Evolutionary conservation across 495 filamentous ascomycete species (phyloP).

Genomic region (Penicillium soppii): DNA sequence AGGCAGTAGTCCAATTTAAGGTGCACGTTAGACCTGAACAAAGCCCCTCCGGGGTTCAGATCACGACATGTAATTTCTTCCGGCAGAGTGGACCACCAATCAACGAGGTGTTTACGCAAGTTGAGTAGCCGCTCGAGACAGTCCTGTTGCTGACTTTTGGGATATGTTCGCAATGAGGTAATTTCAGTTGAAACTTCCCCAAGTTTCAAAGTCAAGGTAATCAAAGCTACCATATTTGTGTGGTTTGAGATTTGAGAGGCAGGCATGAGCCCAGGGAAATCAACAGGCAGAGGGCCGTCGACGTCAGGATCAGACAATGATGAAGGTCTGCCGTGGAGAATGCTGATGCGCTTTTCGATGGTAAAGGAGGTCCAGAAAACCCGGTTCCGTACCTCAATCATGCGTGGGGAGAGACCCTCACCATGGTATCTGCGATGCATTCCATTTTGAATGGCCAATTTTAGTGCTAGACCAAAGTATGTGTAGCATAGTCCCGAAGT

Average conservation of each 20-base stretch:
- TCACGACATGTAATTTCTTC: conserved; percentile 44
- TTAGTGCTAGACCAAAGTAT: conserved; percentile 50
- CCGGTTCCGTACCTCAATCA: conserved; percentile 47
- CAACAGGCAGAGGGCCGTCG: conserved; percentile 46
- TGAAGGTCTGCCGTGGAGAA: conserved; percentile 48
- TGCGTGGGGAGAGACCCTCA: conserved; percentile 41
- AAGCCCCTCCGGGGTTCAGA: conserved; percentile 35
- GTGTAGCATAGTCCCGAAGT: conserved; percentile 51
- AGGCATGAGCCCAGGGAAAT: conserved; percentile 41
- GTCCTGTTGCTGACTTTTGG: conserved; percentile 43
- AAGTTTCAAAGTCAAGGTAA: conserved; percentile 46
- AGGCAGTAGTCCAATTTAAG: conserved; percentile 51
- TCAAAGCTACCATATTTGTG: conserved; percentile 47
- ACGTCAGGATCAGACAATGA: conserved; percentile 46
- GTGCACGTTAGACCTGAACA: conserved; percentile 49
- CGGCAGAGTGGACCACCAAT: conserved; percentile 51
- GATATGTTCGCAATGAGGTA: conserved; percentile 36
- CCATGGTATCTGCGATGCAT: conserved; percentile 52
- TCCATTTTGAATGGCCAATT: conserved; percentile 54
- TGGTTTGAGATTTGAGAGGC: conserved; percentile 39
- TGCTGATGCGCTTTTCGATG: conserved; percentile 48
- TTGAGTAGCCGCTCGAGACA: conserved; percentile 43
- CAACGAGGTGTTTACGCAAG: conserved; percentile 41
- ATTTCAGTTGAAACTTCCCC: conserved; percentile 47
- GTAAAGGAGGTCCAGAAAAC: conserved; percentile 55